Evolutionary conservation across 495 filamentous ascomycete genomes (phyloP), one percentile per base, ranked within the genome.

Genomic region (Margaritispora aquatica): DNA sequence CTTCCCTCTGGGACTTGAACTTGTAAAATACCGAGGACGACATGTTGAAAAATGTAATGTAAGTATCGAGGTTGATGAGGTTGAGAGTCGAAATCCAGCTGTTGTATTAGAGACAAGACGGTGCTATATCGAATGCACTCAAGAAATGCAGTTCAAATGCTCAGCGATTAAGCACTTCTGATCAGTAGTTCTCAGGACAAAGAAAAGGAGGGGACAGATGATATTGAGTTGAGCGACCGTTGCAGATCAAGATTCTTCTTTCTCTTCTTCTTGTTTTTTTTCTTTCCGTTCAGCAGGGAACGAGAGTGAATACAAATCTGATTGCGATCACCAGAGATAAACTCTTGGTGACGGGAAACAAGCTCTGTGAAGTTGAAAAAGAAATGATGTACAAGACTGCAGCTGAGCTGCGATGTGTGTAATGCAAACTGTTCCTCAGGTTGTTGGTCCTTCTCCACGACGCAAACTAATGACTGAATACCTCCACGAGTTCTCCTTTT

Each of bases 11-110:
- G 59, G 93, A 97, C 80, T 97, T 97, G 88, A 97, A 99, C 77
- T 96, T 96, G 88, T 96, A 97, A 77, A 96, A 97, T 71, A 99
- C 92, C 62, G 92, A 97, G 57, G 95, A 97, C 75, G 92, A 81
- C 94, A 98, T 98, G 71, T 67, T 87, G 75, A 65, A 60, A 38
- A 41, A 66, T 85, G 75, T 65, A 58, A 48, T n/a, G n/a, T n/a
- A n/a, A n/a, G n/a, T n/a, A n/a, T n/a, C n/a, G 26, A 20, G 54
- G 54, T 48, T 13, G 41, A n/a, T 55, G 57, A 41, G 36, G 51
- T 54, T 56, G 34, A 72, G 66, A 55, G 56, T 69, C 71, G 68
- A 70, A 63, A 59, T 65, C 62, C 63, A 51, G 44, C 3, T 56
- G 47, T 50, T 50, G 52, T 54, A 54, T 5, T 38, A 54, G 13